Evolutionary conservation across 2,329 filamentous ascomycete species (phyloP).

Genomic region (Epichloe gansuensis): DNA sequence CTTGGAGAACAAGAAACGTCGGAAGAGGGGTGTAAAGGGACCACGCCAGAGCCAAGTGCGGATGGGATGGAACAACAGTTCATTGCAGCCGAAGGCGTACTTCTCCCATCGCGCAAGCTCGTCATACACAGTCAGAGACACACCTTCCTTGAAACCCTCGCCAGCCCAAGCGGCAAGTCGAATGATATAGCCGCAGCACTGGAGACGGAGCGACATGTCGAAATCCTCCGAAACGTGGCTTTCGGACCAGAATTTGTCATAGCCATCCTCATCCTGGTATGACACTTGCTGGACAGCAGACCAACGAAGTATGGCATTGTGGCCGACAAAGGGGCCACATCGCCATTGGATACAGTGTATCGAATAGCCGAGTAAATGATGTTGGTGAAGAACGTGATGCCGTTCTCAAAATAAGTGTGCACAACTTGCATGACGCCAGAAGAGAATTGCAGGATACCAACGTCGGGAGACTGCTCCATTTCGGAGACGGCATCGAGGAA

Average conservation of each 20-base stretch:
- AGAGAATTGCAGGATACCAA: conserved; percentile 67
- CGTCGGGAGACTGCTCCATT: conserved; percentile 68
- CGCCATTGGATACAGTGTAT: conserved; percentile 65
- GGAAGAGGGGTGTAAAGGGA: conserved; percentile 70
- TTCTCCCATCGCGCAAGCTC: conserved; percentile 80
- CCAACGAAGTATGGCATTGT: conserved; percentile 68
- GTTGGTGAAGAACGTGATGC: conserved; percentile 61
- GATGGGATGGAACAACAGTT: conserved; percentile 69
- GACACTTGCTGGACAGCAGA: conserved; percentile 61
- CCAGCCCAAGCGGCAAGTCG: conserved; percentile 62
- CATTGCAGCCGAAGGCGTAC: conserved; percentile 75
- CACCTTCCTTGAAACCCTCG: conserved; percentile 72
- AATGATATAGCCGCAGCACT: conserved; percentile 60
- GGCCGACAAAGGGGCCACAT: conserved; percentile 69
- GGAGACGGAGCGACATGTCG: conserved; percentile 68
- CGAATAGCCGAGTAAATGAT: conserved; percentile 67
- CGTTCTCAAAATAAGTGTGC: conserved; percentile 59
- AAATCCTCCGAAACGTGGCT: conserved; percentile 72
- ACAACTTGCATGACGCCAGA: conserved; percentile 72
- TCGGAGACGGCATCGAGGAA: conserved; percentile 69
- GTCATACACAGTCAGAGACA: conserved; percentile 74
- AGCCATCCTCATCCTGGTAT: conserved; percentile 56
- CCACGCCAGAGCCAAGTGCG: conserved; percentile 60
- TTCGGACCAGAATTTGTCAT: conserved; percentile 75
- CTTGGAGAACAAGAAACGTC: conserved; percentile 57